Evolutionary conservation across 257 asterid species (phyloP).

Genomic region (Pogostemon cablin): DNA sequence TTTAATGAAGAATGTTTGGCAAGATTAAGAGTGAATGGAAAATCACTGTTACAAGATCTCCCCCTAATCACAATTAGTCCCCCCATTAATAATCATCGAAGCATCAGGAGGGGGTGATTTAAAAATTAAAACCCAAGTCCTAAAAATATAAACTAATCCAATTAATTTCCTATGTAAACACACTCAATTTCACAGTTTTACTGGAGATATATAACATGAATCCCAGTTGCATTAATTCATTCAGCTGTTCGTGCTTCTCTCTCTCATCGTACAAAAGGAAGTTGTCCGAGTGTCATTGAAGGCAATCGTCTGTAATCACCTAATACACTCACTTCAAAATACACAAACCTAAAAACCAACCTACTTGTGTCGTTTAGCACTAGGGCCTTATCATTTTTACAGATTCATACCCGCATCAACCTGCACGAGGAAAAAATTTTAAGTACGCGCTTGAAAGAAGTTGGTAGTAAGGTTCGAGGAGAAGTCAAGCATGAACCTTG

Average conservation of each 20-base stretch:
- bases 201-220: slow-evolving; percentile 15
- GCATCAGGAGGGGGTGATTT: no score
- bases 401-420: slow-evolving; percentile 35
- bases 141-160: background rate
- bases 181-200: slow-evolving; percentile 8
- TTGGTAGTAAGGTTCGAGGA: slow-evolving; percentile 1
- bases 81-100: no score
- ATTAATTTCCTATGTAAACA: slow-evolving; percentile 10
- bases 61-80: no score
- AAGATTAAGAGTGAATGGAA: no score
- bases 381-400: slow-evolving; percentile 31
- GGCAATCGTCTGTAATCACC: slow-evolving; percentile 30
- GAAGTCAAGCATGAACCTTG: slow-evolving; percentile 41
- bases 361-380: background rate
- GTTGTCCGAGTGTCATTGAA: slow-evolving; percentile 19
- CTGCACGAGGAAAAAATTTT: slow-evolving; percentile 30
- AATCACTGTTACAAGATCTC: no score
- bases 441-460: background rate
- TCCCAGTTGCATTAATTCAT: background rate
- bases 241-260: background rate
- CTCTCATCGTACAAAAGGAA: slow-evolving; percentile 24
- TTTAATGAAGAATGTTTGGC: no score
- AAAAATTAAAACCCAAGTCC: no score
- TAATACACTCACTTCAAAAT: slow-evolving; percentile 10
- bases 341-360: no score